Evolutionary conservation across 108 stramenopile species (phyloP).

Genomic region (Cyclotella kingstonii): DNA sequence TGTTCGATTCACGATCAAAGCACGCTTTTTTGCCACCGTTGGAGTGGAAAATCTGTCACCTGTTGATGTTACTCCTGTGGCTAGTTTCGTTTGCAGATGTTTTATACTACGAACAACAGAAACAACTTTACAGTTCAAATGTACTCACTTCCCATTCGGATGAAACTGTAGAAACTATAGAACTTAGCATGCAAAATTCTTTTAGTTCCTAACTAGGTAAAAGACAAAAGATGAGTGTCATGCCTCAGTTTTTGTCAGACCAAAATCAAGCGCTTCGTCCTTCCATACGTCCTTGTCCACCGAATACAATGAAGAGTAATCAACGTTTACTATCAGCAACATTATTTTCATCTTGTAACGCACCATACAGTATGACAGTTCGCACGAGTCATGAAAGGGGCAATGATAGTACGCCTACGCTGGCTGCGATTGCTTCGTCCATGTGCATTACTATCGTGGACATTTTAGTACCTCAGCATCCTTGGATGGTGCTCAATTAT

Average conservation of each 20-base stretch:
- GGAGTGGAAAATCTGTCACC: too few species aligned
- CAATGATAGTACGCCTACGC: slow-evolving; percentile 1
- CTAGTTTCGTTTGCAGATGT: too few species aligned
- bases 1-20: slow-evolving; percentile 49
- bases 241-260: too few species aligned
- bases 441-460: slow-evolving; percentile 33
- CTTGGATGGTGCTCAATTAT: slow-evolving; percentile 31
- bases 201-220: too few species aligned
- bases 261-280: background rate
- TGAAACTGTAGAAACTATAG: too few species aligned
- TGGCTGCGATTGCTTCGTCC: slow-evolving; percentile 32
- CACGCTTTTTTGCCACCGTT: slow-evolving; percentile 13
- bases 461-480: slow-evolving; percentile 18
- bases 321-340: slow-evolving; percentile 14
- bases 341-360: slow-evolving; percentile 13
- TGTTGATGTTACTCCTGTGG: too few species aligned
- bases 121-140: too few species aligned
- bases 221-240: too few species aligned
- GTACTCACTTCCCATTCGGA: too few species aligned
- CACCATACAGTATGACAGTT: slow-evolving; percentile 23
- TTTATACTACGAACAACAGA: too few species aligned
- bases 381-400: background rate
- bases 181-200: too few species aligned
- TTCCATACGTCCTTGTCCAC: background rate
- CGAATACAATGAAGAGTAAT: background rate